A percentile compares a stretch with the other conserved stretches of the same genome.
Conservation (phyloP, 2,329 filamentous ascomycete genomes). For the Apiospora saccharicola region DNA sequence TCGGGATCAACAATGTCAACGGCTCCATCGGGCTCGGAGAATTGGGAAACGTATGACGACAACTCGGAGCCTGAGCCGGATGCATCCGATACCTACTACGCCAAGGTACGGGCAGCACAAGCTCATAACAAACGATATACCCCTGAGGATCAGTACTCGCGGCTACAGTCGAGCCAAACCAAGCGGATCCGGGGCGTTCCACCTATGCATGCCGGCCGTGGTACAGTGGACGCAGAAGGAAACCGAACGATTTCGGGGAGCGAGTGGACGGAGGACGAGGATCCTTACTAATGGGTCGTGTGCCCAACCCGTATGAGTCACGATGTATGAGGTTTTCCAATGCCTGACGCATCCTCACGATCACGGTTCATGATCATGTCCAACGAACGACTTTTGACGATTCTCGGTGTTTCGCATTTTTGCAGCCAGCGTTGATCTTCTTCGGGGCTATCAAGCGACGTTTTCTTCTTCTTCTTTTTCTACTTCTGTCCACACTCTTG, state of each 20-base stretch:
- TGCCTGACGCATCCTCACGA: conserved; percentile 30
- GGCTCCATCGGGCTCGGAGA: conserved; percentile 83
- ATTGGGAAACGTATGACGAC: conserved; percentile 97
- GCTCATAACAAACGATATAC: conserved; percentile 71
- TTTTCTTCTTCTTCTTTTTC: conserved; percentile 11
- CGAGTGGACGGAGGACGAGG: conserved; percentile 74
- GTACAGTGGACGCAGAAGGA: conserved; percentile 64
- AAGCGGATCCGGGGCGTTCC: conserved; percentile 65
- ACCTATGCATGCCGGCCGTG: conserved; percentile 56
- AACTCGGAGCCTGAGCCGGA: conserved; percentile 79
- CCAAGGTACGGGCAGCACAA: conserved; percentile 74
- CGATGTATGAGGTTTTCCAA: conserved; percentile 33
- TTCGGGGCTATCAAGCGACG: not conserved
- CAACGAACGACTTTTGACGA: conserved; percentile 24
- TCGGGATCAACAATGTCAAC: conserved; percentile 48
- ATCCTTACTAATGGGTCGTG: conserved; percentile 55
- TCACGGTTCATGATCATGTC: conserved; percentile 35
- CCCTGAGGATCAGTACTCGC: conserved; percentile 53
- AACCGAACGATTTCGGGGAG: conserved; percentile 69
- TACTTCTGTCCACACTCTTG: conserved; percentile 18
- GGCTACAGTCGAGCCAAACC: conserved; percentile 50
- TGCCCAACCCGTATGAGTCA: conserved; percentile 35
- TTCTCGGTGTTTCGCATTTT: conserved; percentile 20
- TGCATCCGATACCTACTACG: conserved; percentile 79
- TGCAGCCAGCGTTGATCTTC: not conserved